Evolutionary conservation across 768 basidiomycete genomes (phyloP).

Genomic region (Nevesoporus exiguus): DNA sequence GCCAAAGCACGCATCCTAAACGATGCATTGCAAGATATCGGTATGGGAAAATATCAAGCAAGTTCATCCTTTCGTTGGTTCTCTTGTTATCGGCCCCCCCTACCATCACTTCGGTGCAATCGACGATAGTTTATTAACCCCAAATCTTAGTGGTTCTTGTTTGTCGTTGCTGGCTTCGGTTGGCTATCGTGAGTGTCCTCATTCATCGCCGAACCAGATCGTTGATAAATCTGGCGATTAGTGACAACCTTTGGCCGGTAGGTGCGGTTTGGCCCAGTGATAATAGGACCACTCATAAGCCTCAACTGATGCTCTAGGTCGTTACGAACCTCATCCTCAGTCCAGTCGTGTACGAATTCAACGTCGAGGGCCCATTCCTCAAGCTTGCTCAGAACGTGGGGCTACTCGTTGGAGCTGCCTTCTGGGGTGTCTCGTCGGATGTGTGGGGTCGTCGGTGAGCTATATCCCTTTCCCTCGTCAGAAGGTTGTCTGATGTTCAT

Average conservation of each 20-base stretch:
- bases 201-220: neutral
- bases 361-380: constrained; percentile 56
- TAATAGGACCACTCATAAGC: neutral
- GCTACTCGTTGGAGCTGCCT: constrained; percentile 61
- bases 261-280: constrained; percentile 16
- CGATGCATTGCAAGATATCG: constrained; percentile 59
- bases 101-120: neutral
- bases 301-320: constrained; percentile 36
- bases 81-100: neutral
- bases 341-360: constrained; percentile 64
- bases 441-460: constrained; percentile 65
- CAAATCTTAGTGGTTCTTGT: constrained; percentile 50
- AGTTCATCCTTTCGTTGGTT: constrained; percentile 2
- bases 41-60: constrained; percentile 70
- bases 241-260: constrained; percentile 75
- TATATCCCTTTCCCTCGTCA: neutral
- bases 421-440: constrained; percentile 68
- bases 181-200: constrained; percentile 61
- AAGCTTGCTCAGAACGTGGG: constrained; percentile 72
- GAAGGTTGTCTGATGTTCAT: constrained; percentile 5
- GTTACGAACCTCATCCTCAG: constrained; percentile 64
- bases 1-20: constrained; percentile 58
- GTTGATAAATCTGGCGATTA: constrained; percentile 23
- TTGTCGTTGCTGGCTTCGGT: constrained; percentile 68
- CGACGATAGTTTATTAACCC: neutral